phyloP scores from a whole-genome alignment of 441 rosid genomes.

The Codiaeum variegatum region DNA sequence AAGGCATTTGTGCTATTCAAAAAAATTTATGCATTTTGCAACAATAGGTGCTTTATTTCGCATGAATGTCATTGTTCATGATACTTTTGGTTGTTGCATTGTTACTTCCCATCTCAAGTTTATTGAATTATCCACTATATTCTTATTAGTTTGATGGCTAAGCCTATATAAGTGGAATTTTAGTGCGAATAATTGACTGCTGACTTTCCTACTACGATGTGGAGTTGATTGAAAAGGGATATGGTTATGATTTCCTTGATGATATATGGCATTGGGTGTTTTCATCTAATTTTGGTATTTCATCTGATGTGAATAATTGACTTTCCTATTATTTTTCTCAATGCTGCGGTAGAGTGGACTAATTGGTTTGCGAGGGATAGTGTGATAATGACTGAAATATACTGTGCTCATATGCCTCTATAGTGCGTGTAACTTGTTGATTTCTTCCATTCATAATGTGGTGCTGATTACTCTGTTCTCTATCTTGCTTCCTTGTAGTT shows the following conservation, averaged over 20 bases:
- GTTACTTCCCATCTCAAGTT: not conserved
- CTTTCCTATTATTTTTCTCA: not conserved
- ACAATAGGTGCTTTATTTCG: not conserved
- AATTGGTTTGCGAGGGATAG: not conserved
- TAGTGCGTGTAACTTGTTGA: not conserved
- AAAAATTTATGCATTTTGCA: not conserved
- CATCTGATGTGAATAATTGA: no score
- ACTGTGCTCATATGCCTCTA: not conserved
- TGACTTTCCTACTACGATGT: not conserved
- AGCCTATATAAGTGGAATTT: not conserved
- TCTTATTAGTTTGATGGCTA: not conserved
- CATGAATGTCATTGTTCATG: not conserved
- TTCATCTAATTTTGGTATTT: not conserved
- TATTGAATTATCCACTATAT: not conserved
- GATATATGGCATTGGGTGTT: not conserved
- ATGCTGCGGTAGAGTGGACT: not conserved
- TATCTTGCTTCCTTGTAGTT: constrained; percentile 41
- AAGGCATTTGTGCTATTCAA: constrained; percentile 1
- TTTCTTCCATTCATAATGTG: constrained; percentile 4
- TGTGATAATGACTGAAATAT: not conserved
- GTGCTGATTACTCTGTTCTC: constrained; percentile 1
- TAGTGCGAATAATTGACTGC: not conserved
- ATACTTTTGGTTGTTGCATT: not conserved
- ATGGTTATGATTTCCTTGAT: not conserved
- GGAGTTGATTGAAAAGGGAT: not conserved